These are phyloP conservation scores for Hericium alpestre DNA, from an alignment of 768 basidiomycete species.

Conservation along the genomic window DNA sequence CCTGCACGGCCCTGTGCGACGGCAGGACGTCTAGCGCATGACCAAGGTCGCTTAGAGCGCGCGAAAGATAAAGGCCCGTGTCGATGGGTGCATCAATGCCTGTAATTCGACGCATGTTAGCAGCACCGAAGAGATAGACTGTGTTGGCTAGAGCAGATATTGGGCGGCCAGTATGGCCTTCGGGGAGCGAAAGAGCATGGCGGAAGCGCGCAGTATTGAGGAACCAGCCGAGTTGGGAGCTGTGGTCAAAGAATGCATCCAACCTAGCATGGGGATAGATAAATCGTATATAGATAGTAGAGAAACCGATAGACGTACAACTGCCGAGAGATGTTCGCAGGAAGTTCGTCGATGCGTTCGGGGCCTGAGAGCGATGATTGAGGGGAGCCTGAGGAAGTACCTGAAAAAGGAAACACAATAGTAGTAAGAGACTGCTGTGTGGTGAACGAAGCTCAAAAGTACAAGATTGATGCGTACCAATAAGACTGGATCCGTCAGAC, in stretches of 20 bases:
- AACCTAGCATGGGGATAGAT: slow-evolving; percentile 26
- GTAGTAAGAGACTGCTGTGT: too few species aligned
- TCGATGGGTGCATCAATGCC: slow-evolving; percentile 13
- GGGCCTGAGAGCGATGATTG: background rate
- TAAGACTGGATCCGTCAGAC: slow-evolving; percentile 4
- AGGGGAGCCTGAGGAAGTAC: too few species aligned
- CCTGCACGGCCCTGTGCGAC: slow-evolving; percentile 24
- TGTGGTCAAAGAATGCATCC: slow-evolving; percentile 48
- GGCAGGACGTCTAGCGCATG: slow-evolving; percentile 20
- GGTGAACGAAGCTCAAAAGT: too few species aligned
- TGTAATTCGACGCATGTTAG: slow-evolving; percentile 11
- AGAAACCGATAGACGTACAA: slow-evolving; percentile 5
- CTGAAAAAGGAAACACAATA: too few species aligned
- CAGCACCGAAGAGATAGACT: slow-evolving; percentile 26
- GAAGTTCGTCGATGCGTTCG: slow-evolving; percentile 5
- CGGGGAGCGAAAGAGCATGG: slow-evolving; percentile 1
- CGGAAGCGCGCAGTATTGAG: slow-evolving; percentile 40
- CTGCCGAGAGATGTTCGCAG: slow-evolving; percentile 3
- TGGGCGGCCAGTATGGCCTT: slow-evolving; percentile 18
- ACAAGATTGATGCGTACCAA: background rate
- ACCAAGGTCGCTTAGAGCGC: slow-evolving; percentile 39
- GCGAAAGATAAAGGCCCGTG: slow-evolving; percentile 33
- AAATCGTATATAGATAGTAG: background rate
- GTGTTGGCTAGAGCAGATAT: slow-evolving; percentile 32
- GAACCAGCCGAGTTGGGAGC: slow-evolving; percentile 56